Percentiles rank a stretch among this genome's conserved stretches.
These are phyloP conservation scores for Colletotrichum lindemuthianum DNA, from an alignment of 2,329 filamentous ascomycete species.

Conservation along the genomic window DNA sequence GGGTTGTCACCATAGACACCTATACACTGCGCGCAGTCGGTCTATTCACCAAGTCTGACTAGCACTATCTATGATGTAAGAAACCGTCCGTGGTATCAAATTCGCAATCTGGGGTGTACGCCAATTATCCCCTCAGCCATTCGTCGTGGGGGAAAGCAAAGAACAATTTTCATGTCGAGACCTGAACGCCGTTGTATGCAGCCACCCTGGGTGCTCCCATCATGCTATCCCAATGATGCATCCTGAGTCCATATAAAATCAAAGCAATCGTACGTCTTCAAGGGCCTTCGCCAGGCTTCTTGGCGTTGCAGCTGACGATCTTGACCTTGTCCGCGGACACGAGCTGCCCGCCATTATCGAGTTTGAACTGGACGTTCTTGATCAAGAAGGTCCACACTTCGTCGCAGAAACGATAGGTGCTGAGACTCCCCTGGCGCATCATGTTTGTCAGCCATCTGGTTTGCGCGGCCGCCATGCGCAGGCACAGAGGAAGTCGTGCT, in stretches of 20 bases:
- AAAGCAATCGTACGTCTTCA: constrained; percentile 1
- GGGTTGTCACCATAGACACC: no score
- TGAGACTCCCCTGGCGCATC: constrained; percentile 82
- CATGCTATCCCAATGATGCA: constrained; percentile 10
- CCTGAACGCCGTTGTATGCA: constrained; percentile 34
- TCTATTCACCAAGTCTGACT: constrained; percentile 22
- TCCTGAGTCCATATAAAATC: neutral
- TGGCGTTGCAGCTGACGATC: constrained; percentile 98
- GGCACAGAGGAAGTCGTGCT: constrained; percentile 34
- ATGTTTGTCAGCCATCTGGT: neutral
- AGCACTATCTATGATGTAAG: constrained; percentile 16
- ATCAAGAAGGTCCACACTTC: constrained; percentile 99
- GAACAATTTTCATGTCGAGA: constrained; percentile 7
- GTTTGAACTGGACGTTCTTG: constrained; percentile 98
- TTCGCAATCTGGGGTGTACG: constrained; percentile 29
- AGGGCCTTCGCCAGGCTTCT: constrained; percentile 63
- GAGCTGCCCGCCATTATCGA: constrained; percentile 79
- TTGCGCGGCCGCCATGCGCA: neutral
- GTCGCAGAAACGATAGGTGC: constrained; percentile 99
- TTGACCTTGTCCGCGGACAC: constrained; percentile 93
- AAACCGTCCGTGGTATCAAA: constrained; percentile 33
- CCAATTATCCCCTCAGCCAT: constrained; percentile 23
- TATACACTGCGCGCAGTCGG: neutral
- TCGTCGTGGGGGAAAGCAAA: constrained; percentile 1
- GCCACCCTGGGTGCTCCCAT: constrained; percentile 21